Conservation (phyloP, 305 asterid genomes). For the Plantago coronopus region DNA sequence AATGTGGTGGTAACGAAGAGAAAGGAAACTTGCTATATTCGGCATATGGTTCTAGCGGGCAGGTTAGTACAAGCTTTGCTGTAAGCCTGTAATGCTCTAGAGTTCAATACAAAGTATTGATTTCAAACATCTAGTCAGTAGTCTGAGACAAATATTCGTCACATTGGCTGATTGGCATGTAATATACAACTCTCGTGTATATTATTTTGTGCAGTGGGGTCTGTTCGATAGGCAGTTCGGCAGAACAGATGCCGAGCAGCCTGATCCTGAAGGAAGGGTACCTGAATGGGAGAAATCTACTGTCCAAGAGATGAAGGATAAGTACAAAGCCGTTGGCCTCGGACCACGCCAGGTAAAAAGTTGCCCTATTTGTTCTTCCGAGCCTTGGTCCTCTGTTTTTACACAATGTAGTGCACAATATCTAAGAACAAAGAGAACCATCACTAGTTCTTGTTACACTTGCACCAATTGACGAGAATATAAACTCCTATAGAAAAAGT, state of each 20-base stretch:
- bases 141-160: constrained; percentile 1
- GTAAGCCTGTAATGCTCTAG: neutral
- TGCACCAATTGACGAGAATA: neutral
- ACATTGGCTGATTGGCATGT: constrained; percentile 11
- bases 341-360: constrained; percentile 86
- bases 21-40: constrained; percentile 69
- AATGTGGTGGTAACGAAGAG: constrained; percentile 92
- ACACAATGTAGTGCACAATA: too few species aligned
- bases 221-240: constrained; percentile 80
- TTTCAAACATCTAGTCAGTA: too few species aligned
- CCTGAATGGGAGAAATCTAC: constrained; percentile 74
- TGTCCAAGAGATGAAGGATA: constrained; percentile 77
- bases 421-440: too few species aligned
- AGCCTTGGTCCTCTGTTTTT: neutral
- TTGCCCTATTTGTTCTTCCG: too few species aligned
- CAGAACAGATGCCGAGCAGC: constrained; percentile 65
- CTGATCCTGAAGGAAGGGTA: constrained; percentile 95
- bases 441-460: too few species aligned
- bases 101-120: neutral
- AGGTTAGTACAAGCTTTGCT: too few species aligned
- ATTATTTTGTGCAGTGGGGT: constrained; percentile 59
- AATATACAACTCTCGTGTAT: neutral
- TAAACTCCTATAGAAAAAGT: neutral
- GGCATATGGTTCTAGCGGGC: constrained; percentile 89
- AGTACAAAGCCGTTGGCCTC: constrained; percentile 62